Base-by-base conservation (phyloP, 2,329 filamentous ascomycete species). In the Colletotrichum filicis region DNA sequence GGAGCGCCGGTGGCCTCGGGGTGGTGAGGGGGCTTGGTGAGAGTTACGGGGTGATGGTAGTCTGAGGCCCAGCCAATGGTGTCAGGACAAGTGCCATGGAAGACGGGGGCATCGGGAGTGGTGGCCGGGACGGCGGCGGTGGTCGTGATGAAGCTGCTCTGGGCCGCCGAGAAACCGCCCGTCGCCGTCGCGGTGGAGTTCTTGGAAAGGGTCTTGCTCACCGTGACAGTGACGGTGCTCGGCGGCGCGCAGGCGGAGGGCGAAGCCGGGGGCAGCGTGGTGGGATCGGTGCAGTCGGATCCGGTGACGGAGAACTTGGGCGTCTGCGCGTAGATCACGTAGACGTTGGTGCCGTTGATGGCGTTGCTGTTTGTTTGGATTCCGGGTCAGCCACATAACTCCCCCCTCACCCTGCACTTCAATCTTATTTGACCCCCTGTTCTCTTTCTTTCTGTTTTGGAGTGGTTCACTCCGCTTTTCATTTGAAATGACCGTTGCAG, bases 311-410 rank as follows among this genome's bases (percentile, higher is more conserved):
- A 81, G 78, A 85, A 85, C 71, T 81, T 81, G 59, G 79, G 77
- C 30, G 82, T 82, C 78, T 85, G 83, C 6, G 83, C 81, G 75
- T 84, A 82, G 78, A 85, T 85, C 63, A 84, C 79, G 75, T 83
- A 85, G 74, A 83, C 80, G 76, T 85, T 85, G 75, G 83, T 84
- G 74, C 83, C 83, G 79, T 85, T 85, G 79, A 85, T 84, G 74
- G 82, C 83, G 75, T 84, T 85, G 78, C 71, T 73, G 52, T 8
- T 24, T 14, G 56, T 42, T 35, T 14, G 56, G 32, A 4, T 37
- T 5, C 42, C 9, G 53, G 61, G 30, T 30, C 37, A 35, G 61
- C 19, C 46, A n/a, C 32, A 35, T 4, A 35, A 35, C 0, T 35
- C 9, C 32, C 32, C 26, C 30, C 49, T 62, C 35, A 32, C 19